phyloP scores from a whole-genome alignment of 495 filamentous ascomycete species.

The Penicillium riverlandense region DNA sequence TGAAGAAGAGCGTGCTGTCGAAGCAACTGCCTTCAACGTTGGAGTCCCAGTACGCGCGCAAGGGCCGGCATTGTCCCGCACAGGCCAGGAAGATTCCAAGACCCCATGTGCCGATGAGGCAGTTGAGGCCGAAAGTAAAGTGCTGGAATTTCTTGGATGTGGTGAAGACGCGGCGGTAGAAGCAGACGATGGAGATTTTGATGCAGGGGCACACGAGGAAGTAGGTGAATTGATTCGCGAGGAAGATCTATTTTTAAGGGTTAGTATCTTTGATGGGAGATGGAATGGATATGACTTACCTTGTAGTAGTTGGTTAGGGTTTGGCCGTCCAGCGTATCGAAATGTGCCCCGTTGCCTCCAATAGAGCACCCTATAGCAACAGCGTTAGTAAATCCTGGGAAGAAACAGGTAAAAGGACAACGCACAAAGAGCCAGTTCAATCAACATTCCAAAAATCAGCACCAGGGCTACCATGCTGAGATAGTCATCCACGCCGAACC shows the following conservation, averaged over 20 bases:
- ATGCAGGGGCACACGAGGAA: constrained; percentile 33
- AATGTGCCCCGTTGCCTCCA: constrained; percentile 29
- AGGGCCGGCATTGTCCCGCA: constrained; percentile 34
- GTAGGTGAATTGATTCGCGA: constrained; percentile 39
- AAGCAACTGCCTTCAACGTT: constrained; percentile 28
- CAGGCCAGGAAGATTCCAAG: constrained; percentile 30
- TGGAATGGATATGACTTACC: constrained; percentile 8
- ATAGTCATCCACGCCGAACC: constrained; percentile 36
- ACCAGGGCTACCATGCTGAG: constrained; percentile 24
- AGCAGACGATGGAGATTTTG: constrained; percentile 41
- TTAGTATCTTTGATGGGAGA: not conserved
- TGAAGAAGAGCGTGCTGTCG: constrained; percentile 3
- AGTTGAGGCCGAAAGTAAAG: constrained; percentile 21
- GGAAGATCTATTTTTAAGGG: constrained; percentile 27
- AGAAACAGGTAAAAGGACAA: not conserved
- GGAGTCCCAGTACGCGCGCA: constrained; percentile 35
- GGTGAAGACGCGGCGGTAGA: constrained; percentile 41
- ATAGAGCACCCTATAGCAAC: constrained; percentile 26
- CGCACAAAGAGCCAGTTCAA: constrained; percentile 31
- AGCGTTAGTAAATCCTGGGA: not conserved
- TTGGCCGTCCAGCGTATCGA: constrained; percentile 9
- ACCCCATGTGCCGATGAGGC: constrained; percentile 29
- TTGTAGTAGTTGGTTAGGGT: constrained; percentile 31
- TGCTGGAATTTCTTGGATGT: constrained; percentile 26
- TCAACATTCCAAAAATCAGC: constrained; percentile 26